A percentile compares a stretch with the other conserved stretches of the same genome.
phyloP scores from a whole-genome alignment of 352 stramenopile genomes.

The Pythium scleroteichum region DNA sequence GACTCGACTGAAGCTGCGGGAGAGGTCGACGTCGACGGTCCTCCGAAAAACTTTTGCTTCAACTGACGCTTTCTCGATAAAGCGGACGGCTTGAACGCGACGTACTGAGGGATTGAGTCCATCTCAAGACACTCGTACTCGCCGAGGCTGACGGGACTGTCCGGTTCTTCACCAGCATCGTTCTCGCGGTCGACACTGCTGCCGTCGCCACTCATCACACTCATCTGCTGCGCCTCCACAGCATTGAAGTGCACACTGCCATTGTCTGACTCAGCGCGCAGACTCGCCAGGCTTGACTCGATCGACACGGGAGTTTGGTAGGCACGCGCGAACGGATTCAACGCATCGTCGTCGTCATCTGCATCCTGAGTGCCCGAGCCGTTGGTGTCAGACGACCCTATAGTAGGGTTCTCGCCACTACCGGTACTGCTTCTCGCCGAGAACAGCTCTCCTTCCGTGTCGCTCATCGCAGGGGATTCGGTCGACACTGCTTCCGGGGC shows the following conservation, averaged over 20 bases:
- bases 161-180: conserved; percentile 24
- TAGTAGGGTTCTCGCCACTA: conserved; percentile 8
- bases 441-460: conserved; percentile 20
- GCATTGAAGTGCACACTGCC: conserved; percentile 32
- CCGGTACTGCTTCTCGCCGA: conserved; percentile 3
- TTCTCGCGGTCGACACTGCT: conserved; percentile 21
- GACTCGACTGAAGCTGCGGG: conserved; percentile 18
- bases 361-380: not conserved
- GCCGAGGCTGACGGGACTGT: conserved; percentile 56
- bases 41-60: conserved; percentile 30
- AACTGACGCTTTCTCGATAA: conserved; percentile 22
- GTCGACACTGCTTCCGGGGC: not conserved
- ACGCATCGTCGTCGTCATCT: conserved; percentile 52
- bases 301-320: conserved; percentile 46
- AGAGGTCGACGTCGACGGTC: not conserved
- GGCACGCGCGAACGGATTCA: conserved; percentile 68
- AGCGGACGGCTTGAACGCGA: conserved; percentile 58
- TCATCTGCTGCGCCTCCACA: conserved; percentile 24
- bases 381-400: conserved; percentile 9
- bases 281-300: conserved; percentile 37
- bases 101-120: conserved; percentile 73
- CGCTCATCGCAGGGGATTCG: conserved; percentile 7
- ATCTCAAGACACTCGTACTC: conserved; percentile 79
- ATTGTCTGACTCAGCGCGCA: conserved; percentile 29
- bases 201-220: conserved; percentile 4